phyloP scores from a whole-genome alignment of 768 basidiomycete genomes.

The Crucibulum laeve region DNA sequence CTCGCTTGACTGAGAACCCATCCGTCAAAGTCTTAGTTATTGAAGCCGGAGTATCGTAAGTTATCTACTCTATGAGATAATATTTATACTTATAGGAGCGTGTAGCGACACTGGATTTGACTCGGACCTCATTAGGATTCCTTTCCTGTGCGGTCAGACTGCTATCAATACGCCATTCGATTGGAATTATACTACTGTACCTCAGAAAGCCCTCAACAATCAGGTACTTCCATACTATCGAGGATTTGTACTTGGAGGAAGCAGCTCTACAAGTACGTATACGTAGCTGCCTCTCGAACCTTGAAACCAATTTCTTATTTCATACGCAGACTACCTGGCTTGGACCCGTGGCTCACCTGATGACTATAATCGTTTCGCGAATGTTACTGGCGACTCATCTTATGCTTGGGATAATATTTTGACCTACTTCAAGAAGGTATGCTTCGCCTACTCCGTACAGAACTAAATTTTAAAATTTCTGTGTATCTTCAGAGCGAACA shows the following conservation, averaged over 20 bases:
- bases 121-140: background rate
- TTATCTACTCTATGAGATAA: background rate
- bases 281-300: background rate
- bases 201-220: conserved; percentile 4
- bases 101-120: background rate
- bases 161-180: conserved; percentile 7
- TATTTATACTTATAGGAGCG: background rate
- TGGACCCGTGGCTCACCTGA: conserved; percentile 23
- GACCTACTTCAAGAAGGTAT: conserved; percentile 17
- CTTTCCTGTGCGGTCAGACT: background rate
- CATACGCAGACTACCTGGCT: background rate
- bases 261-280: conserved; percentile 6
- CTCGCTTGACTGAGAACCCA: background rate
- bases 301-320: background rate
- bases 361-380: conserved; percentile 51
- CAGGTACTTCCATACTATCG: conserved; percentile 8
- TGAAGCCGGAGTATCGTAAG: background rate
- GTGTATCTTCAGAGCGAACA: too few relatives aligned
- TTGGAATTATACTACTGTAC: conserved; percentile 12
- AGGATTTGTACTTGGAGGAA: too few relatives aligned
- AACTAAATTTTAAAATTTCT: too few relatives aligned
- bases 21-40: background rate
- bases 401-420: conserved; percentile 31
- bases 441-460: too few relatives aligned
- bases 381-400: conserved; percentile 35